Evolutionary conservation across 2,329 filamentous ascomycete species (phyloP), one percentile per base, ranked within the genome.

Genomic region (Stylonectria norvegica): DNA sequence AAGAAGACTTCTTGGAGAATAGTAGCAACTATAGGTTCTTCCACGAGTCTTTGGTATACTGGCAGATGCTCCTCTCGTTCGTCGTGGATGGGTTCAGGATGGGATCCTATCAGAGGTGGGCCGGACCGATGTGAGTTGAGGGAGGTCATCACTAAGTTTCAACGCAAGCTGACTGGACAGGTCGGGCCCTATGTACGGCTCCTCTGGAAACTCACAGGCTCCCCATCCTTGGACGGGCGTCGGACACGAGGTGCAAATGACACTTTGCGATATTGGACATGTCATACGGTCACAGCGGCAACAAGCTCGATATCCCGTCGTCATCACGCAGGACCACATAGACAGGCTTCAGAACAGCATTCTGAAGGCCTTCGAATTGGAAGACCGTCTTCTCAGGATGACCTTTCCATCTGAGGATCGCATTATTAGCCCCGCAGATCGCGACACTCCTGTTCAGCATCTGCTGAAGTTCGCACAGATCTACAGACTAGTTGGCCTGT

Each of bases 151-250:
- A 12, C 11, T 15, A 4, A 3, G 8, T 5, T 14, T 5, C 11
- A 11, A 4, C 28, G 10, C 12, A 6, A 11, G 7, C 39, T 37
- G 19, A 42, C 16, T 14, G 18, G 4, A 28, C 5, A 42, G 40
- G 5, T 14, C 35, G 16, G 40, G 40, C 4, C 40, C 40, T 10
- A 31, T 31, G 2, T 36, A 43, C 15, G 23, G 16, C 3, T 25
- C 31, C 2, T 43, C 40, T 4, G 32, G 25, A 3, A 19, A 14
- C 4, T 30, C 37, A 25, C 36, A 38, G 20, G 41, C 41, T 2
- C 45, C 45, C 4, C 45, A 48, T 23, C 45, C 45, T 4, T 48
- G 45, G 45, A 45, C 45, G n/a, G 45, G 45, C 2, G 36, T 48
- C 12, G 45, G 35, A 9, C 39, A 28, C 16, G 32, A 40, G 11